Evolutionary conservation across 78 protist species (phyloP).

Genomic region (Dictyostelium brefeldianum): DNA sequence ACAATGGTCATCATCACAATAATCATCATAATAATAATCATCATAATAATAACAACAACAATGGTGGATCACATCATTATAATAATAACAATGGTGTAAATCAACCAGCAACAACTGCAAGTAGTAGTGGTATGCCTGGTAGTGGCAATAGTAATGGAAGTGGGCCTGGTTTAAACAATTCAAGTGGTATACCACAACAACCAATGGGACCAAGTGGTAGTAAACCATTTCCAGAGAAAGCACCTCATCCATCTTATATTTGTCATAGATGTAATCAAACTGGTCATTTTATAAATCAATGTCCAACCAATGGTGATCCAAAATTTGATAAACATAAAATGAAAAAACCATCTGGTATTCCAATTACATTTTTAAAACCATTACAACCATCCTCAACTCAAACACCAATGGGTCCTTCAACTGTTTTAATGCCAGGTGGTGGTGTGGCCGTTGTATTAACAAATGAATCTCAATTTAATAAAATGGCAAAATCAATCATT

Average conservation of each 20-base stretch:
- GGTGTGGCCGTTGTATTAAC: slow-evolving; percentile 47
- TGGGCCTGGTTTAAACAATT: too few species aligned
- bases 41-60: neutral
- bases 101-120: neutral
- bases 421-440: slow-evolving; percentile 67
- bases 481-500: slow-evolving; percentile 61
- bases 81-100: neutral
- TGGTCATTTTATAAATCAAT: slow-evolving; percentile 86
- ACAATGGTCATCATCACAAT: neutral
- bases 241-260: slow-evolving; percentile 75
- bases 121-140: neutral
- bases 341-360: slow-evolving; percentile 77
- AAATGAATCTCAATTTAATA: slow-evolving; percentile 47
- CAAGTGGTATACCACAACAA: neutral
- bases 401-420: slow-evolving; percentile 44
- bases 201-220: neutral
- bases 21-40: neutral
- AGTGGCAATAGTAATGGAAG: neutral
- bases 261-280: slow-evolving; percentile 88
- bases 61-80: neutral
- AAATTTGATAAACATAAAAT: slow-evolving; percentile 58
- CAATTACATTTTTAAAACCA: slow-evolving; percentile 46
- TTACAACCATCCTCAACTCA: neutral
- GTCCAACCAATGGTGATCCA: slow-evolving; percentile 89
- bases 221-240: neutral